These are phyloP conservation scores for Cercospora sojina DNA, from an alignment of 2,329 filamentous ascomycete genomes.

Conservation along the genomic window DNA sequence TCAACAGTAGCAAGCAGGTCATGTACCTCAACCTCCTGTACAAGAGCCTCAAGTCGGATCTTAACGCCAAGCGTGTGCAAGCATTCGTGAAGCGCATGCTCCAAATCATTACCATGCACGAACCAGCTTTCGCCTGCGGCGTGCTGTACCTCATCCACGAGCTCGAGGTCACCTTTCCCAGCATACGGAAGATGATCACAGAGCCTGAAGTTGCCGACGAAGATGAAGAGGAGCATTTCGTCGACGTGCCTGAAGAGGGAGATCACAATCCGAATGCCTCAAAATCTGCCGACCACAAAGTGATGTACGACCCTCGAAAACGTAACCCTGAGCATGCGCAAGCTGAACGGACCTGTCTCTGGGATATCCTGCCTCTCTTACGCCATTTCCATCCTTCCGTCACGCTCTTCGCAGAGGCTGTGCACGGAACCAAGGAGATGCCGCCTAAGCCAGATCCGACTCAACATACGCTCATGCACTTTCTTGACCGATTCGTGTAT, in stretches of 20 bases:
- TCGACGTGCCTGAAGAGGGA: slow-evolving; percentile 61
- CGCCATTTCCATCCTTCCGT: slow-evolving; percentile 93
- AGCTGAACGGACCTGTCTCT: slow-evolving; percentile 88
- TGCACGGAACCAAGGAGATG: slow-evolving; percentile 68
- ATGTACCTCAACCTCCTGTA: slow-evolving; percentile 92
- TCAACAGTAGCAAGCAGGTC: slow-evolving; percentile 89
- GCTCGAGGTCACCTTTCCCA: slow-evolving; percentile 74
- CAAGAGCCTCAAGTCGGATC: slow-evolving; percentile 80
- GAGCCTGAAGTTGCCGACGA: slow-evolving; percentile 76
- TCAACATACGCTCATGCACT: slow-evolving; percentile 87
- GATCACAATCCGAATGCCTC: slow-evolving; percentile 38
- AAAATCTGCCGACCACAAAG: slow-evolving; percentile 29
- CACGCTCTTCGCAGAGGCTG: slow-evolving; percentile 71
- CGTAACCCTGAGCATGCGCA: slow-evolving; percentile 88
- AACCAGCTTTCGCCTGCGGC: slow-evolving; percentile 88
- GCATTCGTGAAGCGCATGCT: slow-evolving; percentile 93
- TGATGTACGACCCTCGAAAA: slow-evolving; percentile 80
- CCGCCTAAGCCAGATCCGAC: slow-evolving; percentile 87
- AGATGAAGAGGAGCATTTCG: slow-evolving; percentile 68
- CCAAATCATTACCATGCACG: slow-evolving; percentile 82
- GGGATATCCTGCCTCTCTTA: slow-evolving; percentile 82
- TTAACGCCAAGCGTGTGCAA: slow-evolving; percentile 89
- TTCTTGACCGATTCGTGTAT: slow-evolving; percentile 98
- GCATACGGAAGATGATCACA: slow-evolving; percentile 72
- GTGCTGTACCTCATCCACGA: slow-evolving; percentile 87